Percentiles rank a stretch among this genome's conserved stretches.
phyloP scores from a whole-genome alignment of 306 rosid genomes.

The Astragalus glycyphyllos region DNA sequence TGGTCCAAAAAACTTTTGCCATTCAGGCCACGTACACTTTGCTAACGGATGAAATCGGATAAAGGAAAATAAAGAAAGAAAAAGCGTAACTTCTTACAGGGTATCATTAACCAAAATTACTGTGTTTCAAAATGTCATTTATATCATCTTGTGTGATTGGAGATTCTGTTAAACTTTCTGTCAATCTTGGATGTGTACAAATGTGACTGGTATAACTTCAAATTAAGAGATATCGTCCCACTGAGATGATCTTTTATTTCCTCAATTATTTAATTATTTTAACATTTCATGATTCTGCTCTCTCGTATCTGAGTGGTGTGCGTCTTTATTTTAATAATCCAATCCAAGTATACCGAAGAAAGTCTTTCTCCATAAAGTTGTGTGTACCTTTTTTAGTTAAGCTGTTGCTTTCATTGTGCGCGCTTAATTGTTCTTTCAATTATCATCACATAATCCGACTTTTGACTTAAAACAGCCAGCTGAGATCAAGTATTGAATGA shows the following conservation, averaged over 20 bases:
- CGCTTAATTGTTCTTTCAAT: constrained; percentile 30
- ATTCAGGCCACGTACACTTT: constrained; percentile 52
- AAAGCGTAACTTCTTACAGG: neutral
- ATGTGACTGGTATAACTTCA: neutral
- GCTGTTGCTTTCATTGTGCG: constrained; percentile 1
- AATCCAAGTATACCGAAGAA: neutral
- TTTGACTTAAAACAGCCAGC: constrained; percentile 5
- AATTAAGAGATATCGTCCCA: neutral
- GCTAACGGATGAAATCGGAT: constrained; percentile 22
- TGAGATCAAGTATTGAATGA: neutral
- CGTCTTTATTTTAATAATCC: neutral
- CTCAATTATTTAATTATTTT: neutral
- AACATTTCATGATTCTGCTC: constrained; percentile 24
- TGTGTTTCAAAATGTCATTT: neutral
- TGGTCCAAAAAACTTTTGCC: constrained; percentile 51
- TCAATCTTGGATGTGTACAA: constrained; percentile 3
- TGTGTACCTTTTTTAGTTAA: neutral
- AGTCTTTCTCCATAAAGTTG: neutral
- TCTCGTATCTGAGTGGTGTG: neutral
- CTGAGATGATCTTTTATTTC: too few relatives aligned
- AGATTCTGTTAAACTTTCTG: neutral
- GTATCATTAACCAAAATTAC: constrained; percentile 28
- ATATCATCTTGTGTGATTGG: constrained; percentile 13
- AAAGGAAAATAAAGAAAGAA: neutral
- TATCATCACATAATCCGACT: constrained; percentile 18